Evolutionary conservation across 805 yeast genomes (phyloP).

Genomic region (Candida suzukii): DNA sequence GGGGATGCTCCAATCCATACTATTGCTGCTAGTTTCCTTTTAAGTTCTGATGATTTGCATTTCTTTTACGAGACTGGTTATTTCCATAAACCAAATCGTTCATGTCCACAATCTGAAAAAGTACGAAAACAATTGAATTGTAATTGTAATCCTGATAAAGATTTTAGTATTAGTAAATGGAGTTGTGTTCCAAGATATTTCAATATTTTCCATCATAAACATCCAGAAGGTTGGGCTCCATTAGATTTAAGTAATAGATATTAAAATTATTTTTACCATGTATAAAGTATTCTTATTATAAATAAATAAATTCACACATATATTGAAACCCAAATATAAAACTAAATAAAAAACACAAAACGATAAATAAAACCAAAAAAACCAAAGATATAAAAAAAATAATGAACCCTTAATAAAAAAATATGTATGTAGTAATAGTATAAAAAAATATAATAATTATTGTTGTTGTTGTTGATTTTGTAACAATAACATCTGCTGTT

Average conservation of each 20-base stretch:
- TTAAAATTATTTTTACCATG: neutral
- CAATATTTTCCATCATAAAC: conserved; percentile 9
- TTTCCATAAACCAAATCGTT: conserved; percentile 46
- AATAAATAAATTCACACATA: too few relatives aligned
- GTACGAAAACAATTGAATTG: conserved; percentile 40
- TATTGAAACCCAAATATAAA: too few relatives aligned
- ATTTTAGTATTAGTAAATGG: conserved; percentile 44
- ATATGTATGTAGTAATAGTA: too few relatives aligned
- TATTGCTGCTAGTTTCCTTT: conserved; percentile 50
- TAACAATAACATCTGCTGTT: conserved; percentile 1
- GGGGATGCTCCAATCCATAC: conserved; percentile 76
- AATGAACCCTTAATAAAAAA: too few relatives aligned
- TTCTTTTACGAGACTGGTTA: conserved; percentile 56
- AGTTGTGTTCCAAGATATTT: conserved; percentile 45
- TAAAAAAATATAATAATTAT: neutral
- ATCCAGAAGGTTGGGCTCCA: conserved; percentile 4
- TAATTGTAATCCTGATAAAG: conserved; percentile 39
- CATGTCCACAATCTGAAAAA: conserved; percentile 47
- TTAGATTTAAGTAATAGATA: neutral
- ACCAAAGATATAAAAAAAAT: too few relatives aligned
- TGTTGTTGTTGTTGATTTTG: neutral
- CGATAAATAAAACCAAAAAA: too few relatives aligned
- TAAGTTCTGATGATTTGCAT: conserved; percentile 42
- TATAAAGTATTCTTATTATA: too few relatives aligned
- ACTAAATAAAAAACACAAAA: too few relatives aligned